These are phyloP conservation scores for Sclerotiophoma versabilis DNA, from an alignment of 2,329 filamentous ascomycete species.

Conservation along the genomic window DNA sequence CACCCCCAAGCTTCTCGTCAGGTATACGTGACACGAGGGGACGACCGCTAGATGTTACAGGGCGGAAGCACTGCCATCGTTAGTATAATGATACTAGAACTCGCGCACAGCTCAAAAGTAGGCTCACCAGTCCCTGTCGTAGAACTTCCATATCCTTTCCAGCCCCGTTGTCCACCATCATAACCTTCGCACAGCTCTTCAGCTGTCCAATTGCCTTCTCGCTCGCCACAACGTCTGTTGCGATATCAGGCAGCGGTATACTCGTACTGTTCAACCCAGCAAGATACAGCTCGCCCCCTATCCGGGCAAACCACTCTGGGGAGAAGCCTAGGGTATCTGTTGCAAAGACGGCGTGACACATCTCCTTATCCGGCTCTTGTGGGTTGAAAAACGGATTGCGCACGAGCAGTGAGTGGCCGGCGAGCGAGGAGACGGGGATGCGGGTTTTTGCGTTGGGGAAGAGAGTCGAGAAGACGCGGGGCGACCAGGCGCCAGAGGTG, in stretches of 20 bases:
- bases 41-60: slow-evolving; percentile 68
- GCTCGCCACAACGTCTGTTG: slow-evolving; percentile 60
- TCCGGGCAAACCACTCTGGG: slow-evolving; percentile 74
- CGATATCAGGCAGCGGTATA: slow-evolving; percentile 66
- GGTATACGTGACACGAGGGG: slow-evolving; percentile 68
- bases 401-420: slow-evolving; percentile 76
- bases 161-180: slow-evolving; percentile 54
- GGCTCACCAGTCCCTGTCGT: slow-evolving; percentile 62
- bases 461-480: slow-evolving; percentile 67
- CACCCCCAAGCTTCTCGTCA: slow-evolving; percentile 63
- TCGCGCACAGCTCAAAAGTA: neutral
- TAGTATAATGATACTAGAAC: neutral
- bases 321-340: slow-evolving; percentile 65
- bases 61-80: slow-evolving; percentile 67
- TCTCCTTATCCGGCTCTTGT: slow-evolving; percentile 51
- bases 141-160: slow-evolving; percentile 67
- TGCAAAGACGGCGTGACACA: slow-evolving; percentile 74
- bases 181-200: slow-evolving; percentile 55
- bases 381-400: slow-evolving; percentile 63
- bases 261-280: slow-evolving; percentile 71
- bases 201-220: slow-evolving; percentile 59
- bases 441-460: slow-evolving; percentile 64
- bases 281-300: slow-evolving; percentile 74
- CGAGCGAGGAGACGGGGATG: slow-evolving; percentile 68
- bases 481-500: slow-evolving; percentile 75